Evolutionary conservation across 2,329 filamentous ascomycete species (phyloP), one percentile per base, ranked within the genome.

Genomic region (Penicillium carneum): DNA sequence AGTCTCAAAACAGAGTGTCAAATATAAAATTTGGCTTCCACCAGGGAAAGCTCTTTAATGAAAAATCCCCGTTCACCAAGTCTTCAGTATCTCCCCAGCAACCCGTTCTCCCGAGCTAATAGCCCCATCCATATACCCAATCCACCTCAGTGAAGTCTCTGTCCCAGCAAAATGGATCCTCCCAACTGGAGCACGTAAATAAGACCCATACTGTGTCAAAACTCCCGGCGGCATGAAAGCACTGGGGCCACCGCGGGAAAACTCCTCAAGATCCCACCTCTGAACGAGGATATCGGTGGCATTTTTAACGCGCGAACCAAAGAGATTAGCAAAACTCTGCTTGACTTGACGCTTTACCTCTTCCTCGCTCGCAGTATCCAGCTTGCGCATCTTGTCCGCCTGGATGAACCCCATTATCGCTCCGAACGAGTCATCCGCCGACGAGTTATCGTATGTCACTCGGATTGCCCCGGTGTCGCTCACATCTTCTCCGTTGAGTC

Each of bases 401-500:
- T 71, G 69, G 8, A 74, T 68, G 55, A 74, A 74, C 0, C 70
- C 71, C 46, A 73, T 63, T 1, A 74, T 60, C 2, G 69, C 66
- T 0, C 71, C 70, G n/a, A 67, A 71, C 2, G 63, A 59, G 1
- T n/a, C 70, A 48, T 68, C 61, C 1, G 49, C 59, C 3, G 66
- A 66, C 0, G 66, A 65, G 39, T 62, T 69, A 41, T 72, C 71
- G 41, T 65, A 69, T 0, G 66, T 71, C 4, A 63, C 58, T 16
- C 63, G 64, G 10, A 71, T 62, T 0, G 57, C 55, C 0, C 70
- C 71, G 2, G 38, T 62, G 23, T 67, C 61, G 18, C 62, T 64
- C 9, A 65, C 34, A 0, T 58, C 69, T 50, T 68, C 68, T 11
- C 67, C 71, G 20, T 69, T 69, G 4, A 72, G 52, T 1, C 64